Evolutionary conservation across 148 eudicot genomes (phyloP).

Genomic region (Tetragonia tetragonoides): DNA sequence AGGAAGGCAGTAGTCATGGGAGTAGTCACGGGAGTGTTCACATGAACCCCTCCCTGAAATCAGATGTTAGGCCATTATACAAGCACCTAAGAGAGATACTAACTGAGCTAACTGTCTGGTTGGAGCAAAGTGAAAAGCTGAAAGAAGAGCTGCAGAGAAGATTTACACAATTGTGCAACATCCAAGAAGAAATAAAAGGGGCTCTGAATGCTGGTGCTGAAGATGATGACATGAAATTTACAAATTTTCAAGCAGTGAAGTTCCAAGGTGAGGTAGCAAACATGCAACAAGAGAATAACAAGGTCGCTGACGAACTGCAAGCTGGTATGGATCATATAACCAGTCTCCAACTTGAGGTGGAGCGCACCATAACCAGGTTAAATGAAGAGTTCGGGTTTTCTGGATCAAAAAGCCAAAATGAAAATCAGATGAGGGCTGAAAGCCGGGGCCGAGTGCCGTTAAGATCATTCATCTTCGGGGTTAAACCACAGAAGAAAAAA

Average conservation of each 20-base stretch:
- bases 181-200: slow-evolving; percentile 60
- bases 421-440: slow-evolving; percentile 21
- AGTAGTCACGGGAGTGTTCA: slow-evolving; percentile 32
- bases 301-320: slow-evolving; percentile 74
- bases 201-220: slow-evolving; percentile 63
- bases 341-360: slow-evolving; percentile 55
- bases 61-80: slow-evolving; percentile 64
- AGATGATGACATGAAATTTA: slow-evolving; percentile 72
- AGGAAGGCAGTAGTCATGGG: slow-evolving; percentile 32
- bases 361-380: slow-evolving; percentile 49
- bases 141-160: slow-evolving; percentile 66
- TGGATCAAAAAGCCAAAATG: slow-evolving; percentile 36
- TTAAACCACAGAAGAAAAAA: slow-evolving; percentile 57
- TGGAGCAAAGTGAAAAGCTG: slow-evolving; percentile 56
- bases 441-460: slow-evolving; percentile 51
- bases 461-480: slow-evolving; percentile 76
- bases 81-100: slow-evolving; percentile 74
- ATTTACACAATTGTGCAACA: slow-evolving; percentile 49
- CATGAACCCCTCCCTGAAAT: slow-evolving; percentile 32
- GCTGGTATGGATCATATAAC: slow-evolving; percentile 67
- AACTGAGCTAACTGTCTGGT: slow-evolving; percentile 64
- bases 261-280: slow-evolving; percentile 84
- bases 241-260: slow-evolving; percentile 81
- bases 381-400: slow-evolving; percentile 51
- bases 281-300: slow-evolving; percentile 94